Evolutionary conservation across 1,139 yeast genomes (phyloP), one percentile per base, ranked within the genome.

Genomic region (Sporopachydermia cereana): DNA sequence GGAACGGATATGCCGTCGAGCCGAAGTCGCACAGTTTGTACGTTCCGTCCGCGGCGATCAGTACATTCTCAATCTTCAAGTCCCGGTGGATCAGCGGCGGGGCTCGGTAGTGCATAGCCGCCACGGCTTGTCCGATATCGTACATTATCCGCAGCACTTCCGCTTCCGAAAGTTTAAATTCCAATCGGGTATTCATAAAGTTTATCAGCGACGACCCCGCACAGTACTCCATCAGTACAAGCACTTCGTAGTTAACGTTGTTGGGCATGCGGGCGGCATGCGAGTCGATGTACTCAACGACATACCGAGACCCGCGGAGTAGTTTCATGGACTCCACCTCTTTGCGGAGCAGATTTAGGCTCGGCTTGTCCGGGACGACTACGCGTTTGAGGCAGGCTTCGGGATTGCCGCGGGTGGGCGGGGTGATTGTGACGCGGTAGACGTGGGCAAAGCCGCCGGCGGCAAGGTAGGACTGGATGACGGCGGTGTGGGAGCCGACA

Each of bases 1-100:
- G 72, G 52, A 76, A 64, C 48, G 77, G 79, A 18, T 74, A 76
- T 22, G 89, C 82, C 0, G 95, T 84, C 1, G 96, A 86, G 1
- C 99, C 99, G 67, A 91, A 91, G 63, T 91, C 99, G 60, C 95
- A 84, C 36, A 91, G 66, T 61, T 89, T 91, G 62, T 76, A 93
- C 45, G 74, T 74, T 43, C 85, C 83, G 42, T 77, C 69, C 2
- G 69, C 74, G 54, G 86, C 84, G 25, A 91, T 81, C 51, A 91
- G 71, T 3, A 91, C 96, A 60, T 91, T 91, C 62, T 91, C 99
- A 53, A 93, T 89, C 64, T 91, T 91, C 55, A 91, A 81, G 64
- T 91, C 99, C 45, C 98, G 72, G 62, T 91, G 99, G 41, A 91
- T 75, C 54, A 91, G 69, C 1, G 95, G 89, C 12, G 86, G 89